Percentiles rank a stretch among this genome's conserved stretches.
phyloP scores from a whole-genome alignment of 2,329 filamentous ascomycete species.

The Cryphonectria japonica region DNA sequence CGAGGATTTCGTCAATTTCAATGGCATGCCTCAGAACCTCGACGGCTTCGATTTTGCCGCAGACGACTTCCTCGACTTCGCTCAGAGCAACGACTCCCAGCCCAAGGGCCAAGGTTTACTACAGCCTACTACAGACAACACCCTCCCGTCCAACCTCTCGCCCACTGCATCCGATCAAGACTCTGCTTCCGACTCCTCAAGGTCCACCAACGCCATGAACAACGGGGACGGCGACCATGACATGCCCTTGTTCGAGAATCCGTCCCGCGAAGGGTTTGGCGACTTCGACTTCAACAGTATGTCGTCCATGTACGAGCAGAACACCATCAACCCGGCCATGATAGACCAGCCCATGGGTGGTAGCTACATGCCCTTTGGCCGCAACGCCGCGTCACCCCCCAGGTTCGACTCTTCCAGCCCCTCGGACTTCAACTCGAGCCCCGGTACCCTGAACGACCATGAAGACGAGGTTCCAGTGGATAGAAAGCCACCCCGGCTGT shows the following conservation, averaged over 20 bases:
- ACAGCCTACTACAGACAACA: constrained; percentile 34
- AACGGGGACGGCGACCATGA: constrained; percentile 48
- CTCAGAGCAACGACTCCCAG: constrained; percentile 25
- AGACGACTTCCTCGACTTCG: constrained; percentile 24
- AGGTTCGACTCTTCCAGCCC: constrained; percentile 32
- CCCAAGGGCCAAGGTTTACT: constrained; percentile 30
- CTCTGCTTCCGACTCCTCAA: constrained; percentile 55
- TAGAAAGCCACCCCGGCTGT: constrained; percentile 25
- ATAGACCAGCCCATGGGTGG: constrained; percentile 30
- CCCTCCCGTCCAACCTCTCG: constrained; percentile 47
- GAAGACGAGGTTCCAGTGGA: constrained; percentile 29
- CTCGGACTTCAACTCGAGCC: constrained; percentile 54
- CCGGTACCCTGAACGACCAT: constrained; percentile 33
- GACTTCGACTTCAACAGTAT: constrained; percentile 44
- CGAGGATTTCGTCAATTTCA: constrained; percentile 21
- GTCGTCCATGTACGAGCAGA: constrained; percentile 42
- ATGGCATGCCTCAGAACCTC: constrained; percentile 7
- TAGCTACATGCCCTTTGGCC: constrained; percentile 34
- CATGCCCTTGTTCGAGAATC: constrained; percentile 41
- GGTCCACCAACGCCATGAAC: constrained; percentile 47
- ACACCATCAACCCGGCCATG: constrained; percentile 42
- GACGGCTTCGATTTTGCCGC: constrained; percentile 6
- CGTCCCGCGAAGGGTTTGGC: constrained; percentile 42
- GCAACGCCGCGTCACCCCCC: constrained; percentile 31
- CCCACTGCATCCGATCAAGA: constrained; percentile 50